Conservation (phyloP, 352 stramenopile genomes). For the Globisporangium polare region DNA sequence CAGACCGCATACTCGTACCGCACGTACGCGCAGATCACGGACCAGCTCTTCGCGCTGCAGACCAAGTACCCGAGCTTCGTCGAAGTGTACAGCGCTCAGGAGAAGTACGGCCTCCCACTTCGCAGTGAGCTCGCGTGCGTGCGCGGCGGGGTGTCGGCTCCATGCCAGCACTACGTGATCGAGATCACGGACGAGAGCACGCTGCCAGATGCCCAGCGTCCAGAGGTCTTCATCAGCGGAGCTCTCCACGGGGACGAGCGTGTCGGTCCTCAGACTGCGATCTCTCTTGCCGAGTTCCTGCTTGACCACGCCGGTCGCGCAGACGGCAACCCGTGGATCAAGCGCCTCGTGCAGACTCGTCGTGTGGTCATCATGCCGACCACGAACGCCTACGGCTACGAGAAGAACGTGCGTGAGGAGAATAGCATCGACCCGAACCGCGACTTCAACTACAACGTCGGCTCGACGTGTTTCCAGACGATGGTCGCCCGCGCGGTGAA, state of each 20-base stretch:
- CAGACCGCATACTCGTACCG: conserved; percentile 39
- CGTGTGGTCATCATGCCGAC: conserved; percentile 82
- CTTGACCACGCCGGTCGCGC: conserved; percentile 40
- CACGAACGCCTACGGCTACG: conserved; percentile 92
- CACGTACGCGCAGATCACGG: conserved; percentile 74
- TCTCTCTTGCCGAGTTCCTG: conserved; percentile 70
- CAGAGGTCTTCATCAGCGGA: conserved; percentile 94
- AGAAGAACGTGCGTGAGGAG: conserved; percentile 75
- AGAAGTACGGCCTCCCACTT: conserved; percentile 64
- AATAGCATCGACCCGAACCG: conserved; percentile 92
- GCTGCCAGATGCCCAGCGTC: conserved; percentile 58
- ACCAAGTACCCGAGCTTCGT: conserved; percentile 56
- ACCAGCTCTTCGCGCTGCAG: conserved; percentile 47
- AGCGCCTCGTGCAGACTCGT: conserved; percentile 78
- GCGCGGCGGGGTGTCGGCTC: conserved; percentile 27
- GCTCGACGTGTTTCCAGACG: conserved; percentile 88
- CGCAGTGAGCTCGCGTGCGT: conserved; percentile 47
- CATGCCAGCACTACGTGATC: conserved; percentile 79
- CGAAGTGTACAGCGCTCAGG: conserved; percentile 78
- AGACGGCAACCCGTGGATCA: conserved; percentile 52
- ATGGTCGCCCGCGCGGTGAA: conserved; percentile 93
- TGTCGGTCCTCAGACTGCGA: conserved; percentile 82
- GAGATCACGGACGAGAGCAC: conserved; percentile 79
- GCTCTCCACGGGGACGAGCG: conserved; percentile 94
- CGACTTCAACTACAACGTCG: conserved; percentile 94